Evolutionary conservation across 768 basidiomycete genomes (phyloP).

Genomic region (Saitozyma podzolica): DNA sequence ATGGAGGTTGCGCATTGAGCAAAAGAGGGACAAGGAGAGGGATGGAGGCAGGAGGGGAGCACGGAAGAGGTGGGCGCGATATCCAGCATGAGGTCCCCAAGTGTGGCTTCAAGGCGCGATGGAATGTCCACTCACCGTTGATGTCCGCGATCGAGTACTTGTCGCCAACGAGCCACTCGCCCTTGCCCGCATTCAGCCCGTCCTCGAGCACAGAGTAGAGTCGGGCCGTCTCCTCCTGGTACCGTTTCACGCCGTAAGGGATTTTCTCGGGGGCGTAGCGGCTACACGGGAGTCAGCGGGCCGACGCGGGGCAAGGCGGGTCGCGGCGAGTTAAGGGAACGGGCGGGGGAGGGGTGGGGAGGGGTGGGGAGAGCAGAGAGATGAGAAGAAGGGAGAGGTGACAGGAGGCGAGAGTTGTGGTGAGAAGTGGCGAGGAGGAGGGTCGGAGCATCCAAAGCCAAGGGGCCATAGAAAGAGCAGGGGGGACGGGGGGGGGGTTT

Average conservation of each 20-base stretch:
- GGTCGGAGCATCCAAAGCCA: neutral
- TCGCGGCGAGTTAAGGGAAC: neutral
- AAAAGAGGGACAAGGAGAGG: neutral
- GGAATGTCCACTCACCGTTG: slow-evolving; percentile 32
- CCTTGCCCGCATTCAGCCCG: slow-evolving; percentile 59
- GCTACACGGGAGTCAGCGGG: slow-evolving; percentile 11
- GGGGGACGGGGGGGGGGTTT: too few species aligned
- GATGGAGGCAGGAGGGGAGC: neutral
- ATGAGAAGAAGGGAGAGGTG: too few species aligned
- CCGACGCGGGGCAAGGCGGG: neutral
- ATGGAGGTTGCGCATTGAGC: too few species aligned
- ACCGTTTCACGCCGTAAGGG: slow-evolving; percentile 59
- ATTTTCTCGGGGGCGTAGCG: slow-evolving; percentile 52
- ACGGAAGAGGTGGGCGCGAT: neutral
- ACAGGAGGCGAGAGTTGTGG: too few species aligned
- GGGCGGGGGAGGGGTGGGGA: neutral
- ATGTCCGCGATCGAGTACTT: slow-evolving; percentile 65
- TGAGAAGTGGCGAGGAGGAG: too few species aligned
- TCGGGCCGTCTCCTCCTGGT: slow-evolving; percentile 75
- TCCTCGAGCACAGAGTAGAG: slow-evolving; percentile 81
- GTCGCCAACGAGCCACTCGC: slow-evolving; percentile 77
- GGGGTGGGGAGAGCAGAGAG: too few species aligned
- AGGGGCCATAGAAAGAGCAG: too few species aligned
- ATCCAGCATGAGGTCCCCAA: neutral
- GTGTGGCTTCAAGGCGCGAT: neutral